phyloP scores from a whole-genome alignment of 1,284 basidiomycete genomes.

The Veloboletus limbatus region DNA sequence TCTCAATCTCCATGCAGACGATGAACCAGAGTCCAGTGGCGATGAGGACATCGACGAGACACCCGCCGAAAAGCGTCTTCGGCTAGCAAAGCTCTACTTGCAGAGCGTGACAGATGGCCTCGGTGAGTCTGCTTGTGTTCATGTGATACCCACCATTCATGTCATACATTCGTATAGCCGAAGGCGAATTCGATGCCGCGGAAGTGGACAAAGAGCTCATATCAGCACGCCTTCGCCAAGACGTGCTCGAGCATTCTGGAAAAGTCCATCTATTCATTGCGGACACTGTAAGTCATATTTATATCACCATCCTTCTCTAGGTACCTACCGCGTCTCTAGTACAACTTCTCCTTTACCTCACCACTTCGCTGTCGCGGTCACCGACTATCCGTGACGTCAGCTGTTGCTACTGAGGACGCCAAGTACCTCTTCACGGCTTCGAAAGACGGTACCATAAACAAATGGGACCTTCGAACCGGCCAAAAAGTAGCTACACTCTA shows the following conservation, averaged over 20 bases:
- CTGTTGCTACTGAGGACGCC: slow-evolving; percentile 67
- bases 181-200: slow-evolving; percentile 89
- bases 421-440: slow-evolving; percentile 76
- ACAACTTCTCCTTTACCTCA: slow-evolving; percentile 39
- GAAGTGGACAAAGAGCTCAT: slow-evolving; percentile 93
- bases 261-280: slow-evolving; percentile 83
- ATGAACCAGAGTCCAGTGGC: slow-evolving; percentile 56
- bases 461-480: slow-evolving; percentile 72
- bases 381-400: slow-evolving; percentile 73
- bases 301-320: not conserved
- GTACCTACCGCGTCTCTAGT: slow-evolving; percentile 32
- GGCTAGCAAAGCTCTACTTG: slow-evolving; percentile 89
- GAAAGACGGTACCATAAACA: slow-evolving; percentile 83
- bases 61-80: slow-evolving; percentile 88
- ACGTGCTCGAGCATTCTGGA: slow-evolving; percentile 82
- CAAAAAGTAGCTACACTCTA: slow-evolving; percentile 56
- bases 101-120: slow-evolving; percentile 78
- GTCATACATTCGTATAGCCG: slow-evolving; percentile 46
- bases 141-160: not conserved
- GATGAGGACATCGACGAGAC: slow-evolving; percentile 90
- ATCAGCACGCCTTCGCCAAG: slow-evolving; percentile 84
- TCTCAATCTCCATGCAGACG: slow-evolving; percentile 70
- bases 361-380: slow-evolving; percentile 70
- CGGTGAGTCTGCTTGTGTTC: slow-evolving; percentile 47
- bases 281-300: slow-evolving; percentile 49